phyloP scores from a whole-genome alignment of 2,329 filamentous ascomycete genomes.

The Aspergillus pseudoterreus region DNA sequence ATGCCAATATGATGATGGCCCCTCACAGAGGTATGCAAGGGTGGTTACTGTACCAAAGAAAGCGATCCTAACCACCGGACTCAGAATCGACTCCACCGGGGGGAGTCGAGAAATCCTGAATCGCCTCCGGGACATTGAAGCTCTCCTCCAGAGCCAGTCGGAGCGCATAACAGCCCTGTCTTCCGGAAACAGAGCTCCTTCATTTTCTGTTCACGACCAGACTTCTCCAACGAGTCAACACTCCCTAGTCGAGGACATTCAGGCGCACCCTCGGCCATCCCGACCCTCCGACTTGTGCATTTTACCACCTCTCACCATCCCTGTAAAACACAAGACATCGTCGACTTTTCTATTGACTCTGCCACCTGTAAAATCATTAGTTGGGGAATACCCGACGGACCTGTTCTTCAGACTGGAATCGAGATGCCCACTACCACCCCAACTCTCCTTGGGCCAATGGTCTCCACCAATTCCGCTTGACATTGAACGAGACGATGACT shows the following conservation, averaged over 20 bases:
- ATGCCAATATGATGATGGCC: slow-evolving; percentile 1
- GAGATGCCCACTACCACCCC: neutral
- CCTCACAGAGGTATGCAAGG: neutral
- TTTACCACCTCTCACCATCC: neutral
- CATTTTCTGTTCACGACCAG: neutral
- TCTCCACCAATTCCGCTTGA: neutral
- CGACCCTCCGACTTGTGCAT: neutral
- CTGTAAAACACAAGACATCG: slow-evolving; percentile 2
- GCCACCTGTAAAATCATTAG: neutral
- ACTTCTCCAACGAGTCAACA: neutral
- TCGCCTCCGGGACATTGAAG: neutral
- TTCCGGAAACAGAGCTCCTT: neutral
- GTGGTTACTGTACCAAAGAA: neutral
- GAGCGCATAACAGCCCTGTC: neutral
- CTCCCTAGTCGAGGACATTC: neutral
- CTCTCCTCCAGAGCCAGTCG: neutral
- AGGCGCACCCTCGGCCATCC: no score
- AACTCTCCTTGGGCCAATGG: neutral
- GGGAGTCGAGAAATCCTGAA: neutral
- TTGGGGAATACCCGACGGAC: neutral
- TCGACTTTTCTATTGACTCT: neutral
- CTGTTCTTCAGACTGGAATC: slow-evolving; percentile 1
- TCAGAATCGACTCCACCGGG: neutral
- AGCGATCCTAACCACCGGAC: neutral
- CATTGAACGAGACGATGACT: neutral